These are phyloP conservation scores for Trichoderma atrobrunneum DNA, from an alignment of 2,329 filamentous ascomycete species.

Conservation along the genomic window DNA sequence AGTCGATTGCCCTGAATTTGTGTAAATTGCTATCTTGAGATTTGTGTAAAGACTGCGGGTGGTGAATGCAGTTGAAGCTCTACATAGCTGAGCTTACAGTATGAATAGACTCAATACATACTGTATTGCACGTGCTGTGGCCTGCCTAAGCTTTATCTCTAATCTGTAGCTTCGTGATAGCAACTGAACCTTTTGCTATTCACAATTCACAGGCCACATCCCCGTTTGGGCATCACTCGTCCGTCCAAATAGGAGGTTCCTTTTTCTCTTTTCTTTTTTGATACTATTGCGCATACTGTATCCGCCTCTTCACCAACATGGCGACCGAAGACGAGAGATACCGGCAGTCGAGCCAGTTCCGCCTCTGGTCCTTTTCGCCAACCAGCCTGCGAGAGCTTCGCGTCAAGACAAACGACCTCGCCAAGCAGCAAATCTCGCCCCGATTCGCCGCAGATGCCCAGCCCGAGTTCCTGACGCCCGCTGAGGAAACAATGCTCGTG, in stretches of 20 bases:
- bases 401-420: constrained; percentile 73
- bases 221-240: neutral
- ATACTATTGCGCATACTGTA: neutral
- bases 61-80: neutral
- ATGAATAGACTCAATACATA: neutral
- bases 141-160: neutral
- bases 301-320: constrained; percentile 38
- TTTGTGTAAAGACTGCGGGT: neutral
- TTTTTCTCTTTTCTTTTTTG: neutral
- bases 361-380: constrained; percentile 87
- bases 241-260: no score
- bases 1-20: neutral
- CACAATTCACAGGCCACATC: neutral
- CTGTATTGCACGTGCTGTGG: constrained; percentile 6
- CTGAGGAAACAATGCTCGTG: constrained; percentile 79
- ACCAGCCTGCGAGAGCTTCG: constrained; percentile 69
- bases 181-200: neutral
- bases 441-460: constrained; percentile 54
- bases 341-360: constrained; percentile 83
- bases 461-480: constrained; percentile 76
- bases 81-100: neutral
- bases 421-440: constrained; percentile 58
- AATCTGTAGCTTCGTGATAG: neutral
- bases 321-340: constrained; percentile 87
- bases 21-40: neutral